These are phyloP conservation scores for Diospyros kaki DNA, from an alignment of 148 eudicot genomes.

Conservation along the genomic window DNA sequence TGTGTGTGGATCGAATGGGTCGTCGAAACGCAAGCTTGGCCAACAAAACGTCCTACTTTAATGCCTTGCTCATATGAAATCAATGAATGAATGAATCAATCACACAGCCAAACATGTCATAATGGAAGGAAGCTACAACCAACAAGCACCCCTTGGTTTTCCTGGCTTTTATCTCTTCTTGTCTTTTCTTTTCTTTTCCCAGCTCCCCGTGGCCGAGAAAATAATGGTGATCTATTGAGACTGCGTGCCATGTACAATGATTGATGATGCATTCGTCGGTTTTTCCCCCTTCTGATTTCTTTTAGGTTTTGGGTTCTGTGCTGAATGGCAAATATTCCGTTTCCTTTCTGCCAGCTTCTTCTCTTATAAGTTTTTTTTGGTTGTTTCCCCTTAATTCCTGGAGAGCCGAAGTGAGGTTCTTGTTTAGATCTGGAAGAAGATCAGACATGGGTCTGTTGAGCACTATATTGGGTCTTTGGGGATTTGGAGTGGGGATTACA, in stretches of 20 bases:
- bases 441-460: slow-evolving; percentile 70
- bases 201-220: neutral
- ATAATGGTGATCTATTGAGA: neutral
- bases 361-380: neutral
- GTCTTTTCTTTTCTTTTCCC: neutral
- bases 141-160: neutral
- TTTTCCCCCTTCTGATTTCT: neutral
- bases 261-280: neutral
- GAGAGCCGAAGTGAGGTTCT: neutral
- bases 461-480: slow-evolving; percentile 55
- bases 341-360: neutral
- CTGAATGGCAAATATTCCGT: neutral
- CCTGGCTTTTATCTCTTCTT: neutral
- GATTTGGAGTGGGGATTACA: slow-evolving; percentile 79
- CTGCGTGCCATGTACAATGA: neutral
- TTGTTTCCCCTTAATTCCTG: slow-evolving; percentile 1
- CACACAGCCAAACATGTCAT: neutral
- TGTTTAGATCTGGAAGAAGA: slow-evolving; percentile 18
- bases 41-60: slow-evolving; percentile 11
- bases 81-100: neutral
- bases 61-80: slow-evolving; percentile 2
- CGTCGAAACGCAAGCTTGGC: slow-evolving; percentile 21
- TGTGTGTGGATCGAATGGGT: slow-evolving; percentile 11
- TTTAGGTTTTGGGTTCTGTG: neutral
- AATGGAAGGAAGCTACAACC: no score